These are phyloP conservation scores for Mortierella sp. DNA, from an alignment of 371 early-diverging fungal species.

Conservation along the genomic window DNA sequence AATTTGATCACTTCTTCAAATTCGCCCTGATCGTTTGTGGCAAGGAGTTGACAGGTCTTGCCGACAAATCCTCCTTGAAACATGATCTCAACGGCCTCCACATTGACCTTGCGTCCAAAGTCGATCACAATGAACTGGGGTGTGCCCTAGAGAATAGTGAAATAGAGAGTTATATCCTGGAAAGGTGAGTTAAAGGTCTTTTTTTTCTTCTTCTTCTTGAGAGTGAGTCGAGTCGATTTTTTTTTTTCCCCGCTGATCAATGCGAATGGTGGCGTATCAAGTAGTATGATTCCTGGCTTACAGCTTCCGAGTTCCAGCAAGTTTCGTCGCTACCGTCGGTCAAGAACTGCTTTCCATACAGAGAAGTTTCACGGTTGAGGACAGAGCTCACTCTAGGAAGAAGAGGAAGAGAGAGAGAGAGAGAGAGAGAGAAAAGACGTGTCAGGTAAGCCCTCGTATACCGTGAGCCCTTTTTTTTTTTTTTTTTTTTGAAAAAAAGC, in stretches of 20 bases:
- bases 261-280: too few species aligned
- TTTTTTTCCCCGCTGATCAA: too few species aligned
- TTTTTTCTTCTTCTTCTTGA: neutral
- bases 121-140: constrained; percentile 86
- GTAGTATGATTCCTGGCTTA: constrained; percentile 42
- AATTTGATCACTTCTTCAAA: constrained; percentile 61
- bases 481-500: neutral
- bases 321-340: constrained; percentile 84
- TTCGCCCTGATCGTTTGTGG: constrained; percentile 48
- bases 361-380: constrained; percentile 78
- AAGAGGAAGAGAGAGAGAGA: neutral
- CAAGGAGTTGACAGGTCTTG: constrained; percentile 67
- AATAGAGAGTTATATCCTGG: neutral
- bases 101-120: constrained; percentile 64
- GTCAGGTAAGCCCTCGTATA: neutral
- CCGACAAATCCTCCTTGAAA: constrained; percentile 97
- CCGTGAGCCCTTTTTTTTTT: neutral
- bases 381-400: constrained; percentile 87
- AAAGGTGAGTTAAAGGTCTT: neutral
- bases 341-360: constrained; percentile 85
- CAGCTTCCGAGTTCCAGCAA: constrained; percentile 96
- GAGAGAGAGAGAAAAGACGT: neutral
- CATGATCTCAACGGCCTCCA: constrained; percentile 66
- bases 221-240: neutral
- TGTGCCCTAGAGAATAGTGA: constrained; percentile 64